phyloP scores from a whole-genome alignment of 306 rosid species.

The Prunus mongolica region DNA sequence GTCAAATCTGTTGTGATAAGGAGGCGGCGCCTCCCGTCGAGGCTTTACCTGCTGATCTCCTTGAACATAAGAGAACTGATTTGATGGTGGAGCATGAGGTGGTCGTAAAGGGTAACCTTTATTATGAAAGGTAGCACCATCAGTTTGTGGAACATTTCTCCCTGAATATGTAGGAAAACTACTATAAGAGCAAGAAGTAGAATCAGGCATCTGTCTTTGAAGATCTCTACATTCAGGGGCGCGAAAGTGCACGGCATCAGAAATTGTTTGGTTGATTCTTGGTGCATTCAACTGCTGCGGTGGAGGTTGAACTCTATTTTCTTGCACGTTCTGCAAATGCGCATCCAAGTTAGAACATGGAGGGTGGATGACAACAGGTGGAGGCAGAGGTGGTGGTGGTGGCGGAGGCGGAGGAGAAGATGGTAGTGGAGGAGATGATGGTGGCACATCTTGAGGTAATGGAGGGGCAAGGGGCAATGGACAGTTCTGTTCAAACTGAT shows the following conservation, averaged over 20 bases:
- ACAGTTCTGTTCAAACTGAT: constrained; percentile 42
- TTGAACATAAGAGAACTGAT: constrained; percentile 73
- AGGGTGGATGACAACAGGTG: constrained; percentile 17
- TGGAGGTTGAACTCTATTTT: constrained; percentile 33
- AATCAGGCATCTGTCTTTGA: constrained; percentile 53
- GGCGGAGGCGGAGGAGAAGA: constrained; percentile 72
- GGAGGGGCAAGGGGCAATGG: constrained; percentile 45
- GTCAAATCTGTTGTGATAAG: constrained; percentile 63
- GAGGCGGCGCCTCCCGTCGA: constrained; percentile 55
- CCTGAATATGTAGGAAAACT: constrained; percentile 43
- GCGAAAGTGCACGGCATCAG: constrained; percentile 45
- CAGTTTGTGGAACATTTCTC: constrained; percentile 43
- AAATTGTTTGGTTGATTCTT: constrained; percentile 46
- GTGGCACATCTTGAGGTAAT: constrained; percentile 48
- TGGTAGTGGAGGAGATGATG: constrained; percentile 70
- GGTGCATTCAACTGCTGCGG: constrained; percentile 52
- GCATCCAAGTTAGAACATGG: constrained; percentile 33
- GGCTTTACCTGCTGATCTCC: constrained; percentile 62
- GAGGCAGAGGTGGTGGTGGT: constrained; percentile 44
- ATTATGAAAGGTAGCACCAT: constrained; percentile 40
- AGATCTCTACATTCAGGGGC: constrained; percentile 59
- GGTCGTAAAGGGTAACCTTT: constrained; percentile 64
- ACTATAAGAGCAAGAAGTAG: constrained; percentile 44
- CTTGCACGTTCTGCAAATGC: constrained; percentile 48
- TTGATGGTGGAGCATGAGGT: constrained; percentile 66